Evolutionary conservation across 192 early-diverging fungal genomes (phyloP), one percentile per base, ranked within the genome.

Genomic region (Dimargaris verticillata): DNA sequence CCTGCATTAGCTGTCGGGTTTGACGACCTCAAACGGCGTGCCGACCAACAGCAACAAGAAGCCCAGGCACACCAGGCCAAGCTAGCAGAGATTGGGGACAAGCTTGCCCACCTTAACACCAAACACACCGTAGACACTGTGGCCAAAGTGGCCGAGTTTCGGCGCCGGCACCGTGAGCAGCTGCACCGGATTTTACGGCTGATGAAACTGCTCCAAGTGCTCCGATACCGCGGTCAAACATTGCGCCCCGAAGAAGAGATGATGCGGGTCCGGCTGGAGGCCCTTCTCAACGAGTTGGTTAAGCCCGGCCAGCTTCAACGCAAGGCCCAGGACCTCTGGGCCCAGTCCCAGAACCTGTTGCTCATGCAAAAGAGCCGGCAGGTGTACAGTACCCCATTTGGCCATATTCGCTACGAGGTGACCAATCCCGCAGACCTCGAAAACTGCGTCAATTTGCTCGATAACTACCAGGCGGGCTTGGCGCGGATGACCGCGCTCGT

Each of bases 1-100:
- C 95, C 95, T 12, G 91, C 88, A 13, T 67, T 93, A 7, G 93
- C 91, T 3, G 77, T 85, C 61, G 92, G 93, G 20, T 97, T 95
- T 61, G 88, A 84, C 6, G 93, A 93, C 59, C 68, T 97, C 15
- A 81, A 90, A 51, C 92, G 89, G 73, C 79, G 95, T 14, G 81
- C 89, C 47, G 81, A 82, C 25, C 71, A 79, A 51, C 93, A 95
- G 69, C 74, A 86, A 11, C 61, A 82, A 26, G 74, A 82, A 62
- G 74, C 74, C 46, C 69, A 84, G 48, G 75, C 78, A 44, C 87
- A 91, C 68, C 71, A 78, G 66, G 78, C 72, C 62, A 89, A 86
- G 68, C 68, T 93, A 13, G 68, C 80, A 67, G 88, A 88, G 67
- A 72, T 84, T 24, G 60, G 72, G 6, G 64, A 74, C 50, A 77